These are phyloP conservation scores for Papilionanthe hybrid DNA, from an alignment of 116 monocot species.

Conservation along the genomic window DNA sequence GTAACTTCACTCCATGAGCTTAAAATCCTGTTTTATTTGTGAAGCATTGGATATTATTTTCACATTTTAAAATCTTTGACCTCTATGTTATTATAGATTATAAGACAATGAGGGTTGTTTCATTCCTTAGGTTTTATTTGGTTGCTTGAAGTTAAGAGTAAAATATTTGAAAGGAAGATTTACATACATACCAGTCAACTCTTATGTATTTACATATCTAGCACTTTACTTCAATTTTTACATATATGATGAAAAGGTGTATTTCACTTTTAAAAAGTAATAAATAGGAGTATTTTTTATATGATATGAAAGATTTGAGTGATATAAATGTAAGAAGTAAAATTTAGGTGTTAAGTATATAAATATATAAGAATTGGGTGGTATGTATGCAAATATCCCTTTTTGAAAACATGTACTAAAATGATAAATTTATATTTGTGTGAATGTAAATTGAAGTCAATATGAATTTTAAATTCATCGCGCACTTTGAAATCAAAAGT, in stretches of 20 bases:
- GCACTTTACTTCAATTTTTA: too few species aligned
- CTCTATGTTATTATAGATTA: background rate
- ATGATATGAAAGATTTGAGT: too few species aligned
- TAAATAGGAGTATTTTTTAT: too few species aligned
- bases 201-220: too few species aligned
- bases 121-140: background rate
- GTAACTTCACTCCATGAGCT: slow-evolving; percentile 13
- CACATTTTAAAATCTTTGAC: background rate
- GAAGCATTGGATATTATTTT: background rate
- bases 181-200: too few species aligned
- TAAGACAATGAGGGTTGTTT: background rate
- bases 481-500: background rate
- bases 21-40: background rate
- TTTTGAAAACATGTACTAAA: background rate
- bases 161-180: background rate
- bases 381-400: too few species aligned
- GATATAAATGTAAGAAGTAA: too few species aligned
- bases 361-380: too few species aligned
- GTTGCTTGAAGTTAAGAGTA: background rate
- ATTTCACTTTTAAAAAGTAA: too few species aligned
- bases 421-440: background rate
- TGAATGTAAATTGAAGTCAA: background rate
- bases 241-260: too few species aligned
- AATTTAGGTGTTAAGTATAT: too few species aligned
- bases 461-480: too few species aligned